Conservation (phyloP, 2,329 filamentous ascomycete species). For the Zymoseptoria crescenta region DNA sequence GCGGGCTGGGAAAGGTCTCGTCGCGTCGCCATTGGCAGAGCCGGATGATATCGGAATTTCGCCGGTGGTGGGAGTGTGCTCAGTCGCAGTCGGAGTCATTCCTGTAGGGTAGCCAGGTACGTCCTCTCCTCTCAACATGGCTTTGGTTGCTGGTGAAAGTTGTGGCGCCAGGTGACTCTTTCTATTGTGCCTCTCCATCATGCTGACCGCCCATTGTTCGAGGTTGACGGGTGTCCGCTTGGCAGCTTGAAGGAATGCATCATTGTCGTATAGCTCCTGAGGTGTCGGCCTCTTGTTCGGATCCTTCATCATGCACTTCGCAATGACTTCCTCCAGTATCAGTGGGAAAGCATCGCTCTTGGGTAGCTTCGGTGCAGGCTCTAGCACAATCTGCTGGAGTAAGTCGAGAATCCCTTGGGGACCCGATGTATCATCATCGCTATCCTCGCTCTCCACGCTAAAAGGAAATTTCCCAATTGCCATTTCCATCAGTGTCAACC, state of each 20-base stretch:
- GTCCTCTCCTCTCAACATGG: constrained; percentile 53
- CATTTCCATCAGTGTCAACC: constrained; percentile 89
- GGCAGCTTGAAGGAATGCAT: constrained; percentile 90
- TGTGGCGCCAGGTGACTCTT: constrained; percentile 86
- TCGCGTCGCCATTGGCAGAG: constrained; percentile 15
- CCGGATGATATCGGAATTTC: constrained; percentile 26
- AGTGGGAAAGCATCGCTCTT: constrained; percentile 96
- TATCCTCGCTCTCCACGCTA: constrained; percentile 74
- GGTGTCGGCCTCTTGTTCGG: constrained; percentile 85
- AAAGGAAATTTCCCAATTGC: constrained; percentile 98
- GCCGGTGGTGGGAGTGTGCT: constrained; percentile 23
- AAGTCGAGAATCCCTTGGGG: constrained; percentile 94
- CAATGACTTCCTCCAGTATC: constrained; percentile 94
- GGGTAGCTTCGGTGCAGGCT: constrained; percentile 84
- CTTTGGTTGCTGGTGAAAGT: constrained; percentile 68
- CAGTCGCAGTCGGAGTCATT: constrained; percentile 12
- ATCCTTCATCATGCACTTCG: constrained; percentile 87
- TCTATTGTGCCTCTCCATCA: constrained; percentile 92
- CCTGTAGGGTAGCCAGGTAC: constrained; percentile 17
- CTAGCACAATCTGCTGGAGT: constrained; percentile 93
- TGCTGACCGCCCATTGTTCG: constrained; percentile 81
- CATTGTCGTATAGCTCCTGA: constrained; percentile 84
- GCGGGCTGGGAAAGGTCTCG: constrained; percentile 33
- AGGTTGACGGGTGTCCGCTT: constrained; percentile 94
- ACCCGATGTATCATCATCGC: constrained; percentile 56